These are phyloP conservation scores for Acanthamoeba divionensis DNA, from an alignment of 208 protist species.

Conservation along the genomic window DNA sequence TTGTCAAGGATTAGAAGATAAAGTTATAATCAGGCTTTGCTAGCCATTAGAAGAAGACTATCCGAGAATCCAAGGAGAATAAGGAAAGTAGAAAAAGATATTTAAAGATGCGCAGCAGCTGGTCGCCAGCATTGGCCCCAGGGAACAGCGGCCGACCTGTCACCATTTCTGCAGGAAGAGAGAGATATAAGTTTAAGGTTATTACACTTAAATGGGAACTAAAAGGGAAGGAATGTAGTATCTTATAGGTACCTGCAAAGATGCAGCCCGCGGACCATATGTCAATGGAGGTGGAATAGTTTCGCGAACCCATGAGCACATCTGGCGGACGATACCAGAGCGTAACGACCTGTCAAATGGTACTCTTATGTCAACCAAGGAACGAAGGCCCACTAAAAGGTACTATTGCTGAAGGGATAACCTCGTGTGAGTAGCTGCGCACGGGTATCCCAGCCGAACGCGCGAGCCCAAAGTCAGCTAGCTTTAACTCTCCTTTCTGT, in stretches of 20 bases:
- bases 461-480: conserved; percentile 95
- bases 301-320: conserved; percentile 95
- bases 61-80: not conserved
- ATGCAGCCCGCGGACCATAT: conserved; percentile 99
- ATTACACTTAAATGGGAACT: not conserved
- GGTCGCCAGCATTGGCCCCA: conserved; percentile 90
- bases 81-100: not conserved
- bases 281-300: conserved; percentile 98
- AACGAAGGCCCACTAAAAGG: not conserved
- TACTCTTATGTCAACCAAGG: too few species aligned
- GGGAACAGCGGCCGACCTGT: conserved; percentile 90
- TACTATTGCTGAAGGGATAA: not conserved
- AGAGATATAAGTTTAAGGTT: not conserved
- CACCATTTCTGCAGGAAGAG: conserved; percentile 55
- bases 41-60: not conserved
- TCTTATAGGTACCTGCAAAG: conserved; percentile 85
- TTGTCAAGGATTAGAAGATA: conserved; percentile 8
- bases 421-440: conserved; percentile 98
- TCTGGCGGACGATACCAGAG: conserved; percentile 99
- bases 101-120: conserved; percentile 94
- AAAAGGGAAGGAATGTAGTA: not conserved
- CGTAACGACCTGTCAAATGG: conserved; percentile 90
- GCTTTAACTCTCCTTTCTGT: conserved; percentile 80
- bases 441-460: conserved; percentile 95
- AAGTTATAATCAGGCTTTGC: conserved; percentile 64